Conservation (phyloP, 2,329 filamentous ascomycete species). For the Colletotrichum falcatum region DNA sequence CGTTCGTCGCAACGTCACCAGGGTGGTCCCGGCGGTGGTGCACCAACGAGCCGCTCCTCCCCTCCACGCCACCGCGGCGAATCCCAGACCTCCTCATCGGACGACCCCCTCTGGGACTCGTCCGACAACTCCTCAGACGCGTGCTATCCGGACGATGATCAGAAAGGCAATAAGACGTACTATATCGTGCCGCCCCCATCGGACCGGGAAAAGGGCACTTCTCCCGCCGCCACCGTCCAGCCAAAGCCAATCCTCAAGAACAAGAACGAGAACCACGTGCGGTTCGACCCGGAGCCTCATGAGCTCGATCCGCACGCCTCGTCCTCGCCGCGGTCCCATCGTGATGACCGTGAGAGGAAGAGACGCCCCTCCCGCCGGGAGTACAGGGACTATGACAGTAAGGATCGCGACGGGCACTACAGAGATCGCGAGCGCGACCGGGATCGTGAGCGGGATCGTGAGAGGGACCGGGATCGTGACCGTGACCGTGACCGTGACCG, state of each 20-base stretch:
- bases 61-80: conserved; percentile 9
- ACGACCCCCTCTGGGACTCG: conserved; percentile 47
- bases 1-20: conserved; percentile 44
- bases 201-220: conserved; percentile 45
- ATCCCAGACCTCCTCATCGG: conserved; percentile 41
- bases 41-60: conserved; percentile 17
- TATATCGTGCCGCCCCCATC: conserved; percentile 56
- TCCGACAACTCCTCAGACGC: conserved; percentile 46
- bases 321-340: conserved; percentile 45
- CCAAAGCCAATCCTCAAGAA: conserved; percentile 74
- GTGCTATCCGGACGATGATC: conserved; percentile 43
- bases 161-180: conserved; percentile 50
- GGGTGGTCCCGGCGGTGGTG: conserved; percentile 31
- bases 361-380: conserved; percentile 42
- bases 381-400: conserved; percentile 42
- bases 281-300: conserved; percentile 62
- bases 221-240: conserved; percentile 52
- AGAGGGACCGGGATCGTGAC: conserved; percentile 50
- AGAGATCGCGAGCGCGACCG: conserved; percentile 52
- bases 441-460: too few species aligned
- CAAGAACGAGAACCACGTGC: conserved; percentile 67
- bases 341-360: conserved; percentile 51
- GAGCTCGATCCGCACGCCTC: conserved; percentile 54
- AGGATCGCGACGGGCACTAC: conserved; percentile 53
- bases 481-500: conserved; percentile 50